Evolutionary conservation across 192 early-diverging fungal genomes (phyloP), one percentile per base, ranked within the genome.

Genomic region (Gaertneriomyces semiglobifer): DNA sequence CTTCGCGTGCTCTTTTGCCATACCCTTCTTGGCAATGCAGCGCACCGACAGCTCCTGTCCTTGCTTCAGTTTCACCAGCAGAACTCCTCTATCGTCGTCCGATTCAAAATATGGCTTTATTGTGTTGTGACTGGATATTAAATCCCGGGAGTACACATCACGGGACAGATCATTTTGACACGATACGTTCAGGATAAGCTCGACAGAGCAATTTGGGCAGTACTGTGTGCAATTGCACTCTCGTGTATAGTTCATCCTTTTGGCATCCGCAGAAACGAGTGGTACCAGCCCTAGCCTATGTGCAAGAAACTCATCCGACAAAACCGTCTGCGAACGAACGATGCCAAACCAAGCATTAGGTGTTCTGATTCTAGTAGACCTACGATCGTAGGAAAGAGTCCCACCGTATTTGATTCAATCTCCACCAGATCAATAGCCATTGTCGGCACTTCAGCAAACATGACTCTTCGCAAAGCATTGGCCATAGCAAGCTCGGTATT

Each of bases 361-460:
- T 33, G 2, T 33, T 33, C 25, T 33, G 2, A 33, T 33, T 33
- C 25, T 33, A 33, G 0, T 33, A 33, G 25, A 33, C 25, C 25
- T 1, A 33, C 0, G 2, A 33, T 33, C 25, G 12, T 2, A 50
- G 2, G 1, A 50, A 12, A 18, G 48, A 2, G 48, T n/a, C 66
- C 1, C 51, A 81, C 77, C 39, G 92, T 91, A 79, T 98, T 98
- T 8, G 81, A 84, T 58, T 93, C 89, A 72, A 98, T 90, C 68
- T 97, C 89, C 14, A 98, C 96, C 81, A 96, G 82, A 68, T 98
- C 96, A 56, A 98, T 97, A 5, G 96, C 96, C 71, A 98, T 93
- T 5, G 96, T 98, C 10, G 94, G 92, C 18, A 98, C 94, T 71
- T 98, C 96, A 19, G 94, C 89, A 66, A 98, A 93, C 94, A 98